Conservation (phyloP, 1,284 basidiomycete genomes). For the Sporisorium scitamineum region DNA sequence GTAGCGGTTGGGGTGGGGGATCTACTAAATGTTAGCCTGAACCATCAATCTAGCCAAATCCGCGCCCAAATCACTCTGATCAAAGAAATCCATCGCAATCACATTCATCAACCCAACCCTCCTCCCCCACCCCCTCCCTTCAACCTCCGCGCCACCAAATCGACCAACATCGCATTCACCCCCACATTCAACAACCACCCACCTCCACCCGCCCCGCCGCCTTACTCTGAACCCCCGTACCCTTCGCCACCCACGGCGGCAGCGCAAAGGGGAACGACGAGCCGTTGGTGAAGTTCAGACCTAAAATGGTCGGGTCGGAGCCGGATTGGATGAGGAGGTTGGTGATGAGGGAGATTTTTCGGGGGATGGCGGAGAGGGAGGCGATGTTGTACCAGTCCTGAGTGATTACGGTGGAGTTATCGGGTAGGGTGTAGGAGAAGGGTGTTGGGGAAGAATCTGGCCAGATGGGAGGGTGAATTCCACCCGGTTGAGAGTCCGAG, state of each 20-base stretch:
- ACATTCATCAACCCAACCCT: conserved; percentile 35
- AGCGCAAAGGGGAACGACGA: conserved; percentile 44
- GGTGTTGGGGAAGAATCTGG: conserved; percentile 30
- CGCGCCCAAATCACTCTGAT: conserved; percentile 28
- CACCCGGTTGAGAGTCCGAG: conserved; percentile 40
- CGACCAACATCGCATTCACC: conserved; percentile 37
- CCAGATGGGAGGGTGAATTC: conserved; percentile 60
- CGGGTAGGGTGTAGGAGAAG: conserved; percentile 40
- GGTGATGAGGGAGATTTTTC: conserved; percentile 41
- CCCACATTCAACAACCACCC: conserved; percentile 32
- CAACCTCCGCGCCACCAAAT: conserved; percentile 27
- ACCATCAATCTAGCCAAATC: conserved; percentile 44
- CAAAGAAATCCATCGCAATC: conserved; percentile 55
- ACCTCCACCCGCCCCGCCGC: not conserved
- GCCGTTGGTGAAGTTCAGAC: conserved; percentile 50
- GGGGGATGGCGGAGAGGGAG: conserved; percentile 26
- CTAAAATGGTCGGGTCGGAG: conserved; percentile 6
- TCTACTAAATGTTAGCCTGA: conserved; percentile 52
- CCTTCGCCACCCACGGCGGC: conserved; percentile 50
- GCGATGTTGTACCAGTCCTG: conserved; percentile 61
- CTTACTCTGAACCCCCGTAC: conserved; percentile 27
- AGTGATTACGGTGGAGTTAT: conserved; percentile 22
- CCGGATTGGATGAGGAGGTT: conserved; percentile 27
- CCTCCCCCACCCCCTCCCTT: not conserved
- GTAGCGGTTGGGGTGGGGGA: too few species aligned